Evolutionary conservation across 2,329 filamentous ascomycete genomes (phyloP).

Genomic region (Arthroderma uncinatum): DNA sequence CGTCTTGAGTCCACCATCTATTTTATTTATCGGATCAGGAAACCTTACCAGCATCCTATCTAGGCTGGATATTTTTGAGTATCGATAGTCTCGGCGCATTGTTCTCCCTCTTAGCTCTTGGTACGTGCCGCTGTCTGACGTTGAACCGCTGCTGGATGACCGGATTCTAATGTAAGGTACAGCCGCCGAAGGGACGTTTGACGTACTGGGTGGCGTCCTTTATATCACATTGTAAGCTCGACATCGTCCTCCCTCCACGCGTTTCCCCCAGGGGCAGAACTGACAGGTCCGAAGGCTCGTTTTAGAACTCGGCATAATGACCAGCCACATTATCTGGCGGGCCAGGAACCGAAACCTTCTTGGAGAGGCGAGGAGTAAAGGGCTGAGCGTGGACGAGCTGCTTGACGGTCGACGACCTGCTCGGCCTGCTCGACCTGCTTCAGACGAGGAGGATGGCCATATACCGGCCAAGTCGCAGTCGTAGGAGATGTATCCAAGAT

Average conservation of each 20-base stretch:
- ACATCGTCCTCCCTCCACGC: background rate
- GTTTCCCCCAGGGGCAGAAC: background rate
- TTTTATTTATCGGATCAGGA: background rate
- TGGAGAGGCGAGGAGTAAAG: constrained; percentile 40
- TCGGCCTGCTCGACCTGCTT: too few species aligned
- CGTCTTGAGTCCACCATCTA: constrained; percentile 13
- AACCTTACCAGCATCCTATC: constrained; percentile 17
- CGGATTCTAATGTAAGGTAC: background rate
- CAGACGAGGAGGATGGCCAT: too few species aligned
- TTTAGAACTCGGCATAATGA: constrained; percentile 50
- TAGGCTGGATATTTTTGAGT: constrained; percentile 46
- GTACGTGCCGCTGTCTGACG: constrained; percentile 26
- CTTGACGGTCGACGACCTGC: too few species aligned
- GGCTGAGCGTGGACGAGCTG: too few species aligned
- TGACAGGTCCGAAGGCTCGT: constrained; percentile 35
- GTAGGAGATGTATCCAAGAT: too few species aligned
- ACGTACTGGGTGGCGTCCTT: constrained; percentile 48
- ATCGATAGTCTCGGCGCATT: constrained; percentile 53
- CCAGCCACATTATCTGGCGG: constrained; percentile 49
- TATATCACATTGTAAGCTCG: constrained; percentile 49
- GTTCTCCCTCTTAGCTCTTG: constrained; percentile 52
- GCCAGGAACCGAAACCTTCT: constrained; percentile 44
- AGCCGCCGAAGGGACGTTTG: constrained; percentile 52
- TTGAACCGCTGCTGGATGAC: too few species aligned
- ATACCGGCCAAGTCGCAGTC: too few species aligned